Base-by-base conservation (phyloP, 2,329 filamentous ascomycete species). In the Colletotrichum navitas region DNA sequence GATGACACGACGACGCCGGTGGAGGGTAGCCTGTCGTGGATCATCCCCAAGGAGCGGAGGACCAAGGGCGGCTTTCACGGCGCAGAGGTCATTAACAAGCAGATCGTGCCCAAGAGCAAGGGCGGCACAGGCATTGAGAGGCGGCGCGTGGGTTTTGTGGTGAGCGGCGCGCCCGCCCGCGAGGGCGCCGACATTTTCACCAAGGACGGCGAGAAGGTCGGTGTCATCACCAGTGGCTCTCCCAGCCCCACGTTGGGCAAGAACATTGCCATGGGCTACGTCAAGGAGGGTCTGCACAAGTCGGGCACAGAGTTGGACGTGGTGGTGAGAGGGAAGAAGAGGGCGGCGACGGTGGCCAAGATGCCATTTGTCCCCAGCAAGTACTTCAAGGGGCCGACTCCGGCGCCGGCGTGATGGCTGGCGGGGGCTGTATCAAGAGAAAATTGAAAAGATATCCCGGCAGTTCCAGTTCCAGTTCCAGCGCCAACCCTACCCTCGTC, bases 191-290 rank as follows among this genome's bases (percentile, higher is more conserved):
- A 94, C 77, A 92, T 99, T 73, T 86, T 95, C 41, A 85, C 87
- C 76, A 80, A 87, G 71, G 86, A 89, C 7, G 90, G 89, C 41
- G 83, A 92, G 76, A 88, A 89, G 76, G 87, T 98, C 66, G 96
- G 96, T 18, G 87, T 85, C 45, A 87, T 99, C 73, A 99, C 96
- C 6, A 97, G 94, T 76, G 96, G 96, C 21, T 93, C 94, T 75
- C 96, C 96, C 0, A 95, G 92, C 79, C 96, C 96, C 2, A 93
- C 92, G 0, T 84, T 98, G 59, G 91, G 91, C 74, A 92, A 92
- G 85, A 98, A 98, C 81, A 95, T 99, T 74, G 94, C 95, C 68
- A 99, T 99, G 96, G 96, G 92, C 0, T 97, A 97, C 79, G 86
- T 98, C 78, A 90, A 90, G 82, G 90, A 93, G 74, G 94, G 94